Evolutionary conservation across 2,329 filamentous ascomycete genomes (phyloP).

Genomic region (Clathrospora elynae): DNA sequence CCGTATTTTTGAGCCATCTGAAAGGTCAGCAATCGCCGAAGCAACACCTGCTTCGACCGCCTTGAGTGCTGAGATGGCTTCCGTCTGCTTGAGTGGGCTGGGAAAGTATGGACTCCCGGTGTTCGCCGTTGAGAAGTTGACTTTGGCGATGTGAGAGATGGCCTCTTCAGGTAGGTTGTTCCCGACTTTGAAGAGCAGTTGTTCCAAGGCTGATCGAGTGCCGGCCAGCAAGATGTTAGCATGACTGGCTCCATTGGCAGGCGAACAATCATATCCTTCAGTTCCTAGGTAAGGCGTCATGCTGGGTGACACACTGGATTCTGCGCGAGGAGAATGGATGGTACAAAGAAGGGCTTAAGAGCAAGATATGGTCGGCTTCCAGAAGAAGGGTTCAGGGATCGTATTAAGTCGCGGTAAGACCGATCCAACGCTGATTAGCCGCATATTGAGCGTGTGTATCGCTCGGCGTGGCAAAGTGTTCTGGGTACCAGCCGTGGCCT

Average conservation of each 20-base stretch:
- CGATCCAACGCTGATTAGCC: constrained; percentile 21
- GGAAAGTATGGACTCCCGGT: constrained; percentile 50
- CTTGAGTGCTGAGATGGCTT: constrained; percentile 62
- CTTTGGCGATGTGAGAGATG: constrained; percentile 34
- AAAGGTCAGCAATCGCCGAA: constrained; percentile 63
- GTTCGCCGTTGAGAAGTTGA: constrained; percentile 45
- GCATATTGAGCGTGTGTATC: constrained; percentile 19
- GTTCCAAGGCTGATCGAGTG: constrained; percentile 40
- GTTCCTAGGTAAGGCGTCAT: constrained; percentile 41
- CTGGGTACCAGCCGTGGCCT: constrained; percentile 18
- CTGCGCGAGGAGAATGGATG: not conserved
- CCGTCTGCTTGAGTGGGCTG: constrained; percentile 58
- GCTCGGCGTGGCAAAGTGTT: constrained; percentile 18
- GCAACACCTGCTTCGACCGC: constrained; percentile 65
- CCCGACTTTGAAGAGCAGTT: constrained; percentile 40
- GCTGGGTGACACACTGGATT: constrained; percentile 4
- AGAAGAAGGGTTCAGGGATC: constrained; percentile 11
- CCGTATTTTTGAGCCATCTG: constrained; percentile 52
- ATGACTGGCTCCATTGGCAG: constrained; percentile 17
- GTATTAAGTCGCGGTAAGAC: constrained; percentile 19
- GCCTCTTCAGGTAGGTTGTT: constrained; percentile 44
- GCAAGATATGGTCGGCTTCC: constrained; percentile 1
- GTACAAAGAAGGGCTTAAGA: constrained; percentile 7
- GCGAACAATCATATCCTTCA: constrained; percentile 10
- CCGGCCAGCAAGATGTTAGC: constrained; percentile 42